Evolutionary conservation across 305 asterid genomes (phyloP), one percentile per base, ranked within the genome.

Genomic region (Solanum chacoense): DNA sequence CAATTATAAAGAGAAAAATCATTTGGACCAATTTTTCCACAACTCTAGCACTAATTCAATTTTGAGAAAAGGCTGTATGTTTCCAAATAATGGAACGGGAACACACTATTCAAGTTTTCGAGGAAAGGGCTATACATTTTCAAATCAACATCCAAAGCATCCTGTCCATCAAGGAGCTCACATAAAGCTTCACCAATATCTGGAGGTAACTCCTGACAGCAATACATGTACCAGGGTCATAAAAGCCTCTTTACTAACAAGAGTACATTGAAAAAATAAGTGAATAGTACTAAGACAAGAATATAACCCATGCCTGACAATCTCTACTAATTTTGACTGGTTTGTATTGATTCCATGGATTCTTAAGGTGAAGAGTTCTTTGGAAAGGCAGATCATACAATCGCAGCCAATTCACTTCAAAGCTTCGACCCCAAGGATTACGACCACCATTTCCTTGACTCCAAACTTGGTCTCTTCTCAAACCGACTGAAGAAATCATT

Each of bases 321-420:
- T 97, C 99, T 92, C 99, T 93, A 94, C 99, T 96, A 89, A 96
- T 94, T 94, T 97, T 97, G 90, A 95, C 97, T 90, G 99, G 99
- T 91, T 96, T 97, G 94, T 92, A 92, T 55, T 94, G 94, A 87
- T 97, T 97, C 95, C 96, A 94, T 65, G 98, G 99, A 90, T 97
- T 97, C 92, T 90, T 94, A 32, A 97, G 94, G 93, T 97, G 99
- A 87, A 97, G 97, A 88, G 99, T 97, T 91, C 89, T 94, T 90
- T 94, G 98, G 89, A 97, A 97, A 88, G 99, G 98, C 90, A 97
- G 91, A 91, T 95, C 95, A 89, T 91, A 90, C 88, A 95, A 91
- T 85, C 94, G 92, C 84, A 97, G 91, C 99, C 99, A 97, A 89
- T 95, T 96, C 38, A 97, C 97, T 89, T 94, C 89, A 90, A 97